These are phyloP conservation scores for Plectosphaerella sp. DNA, from an alignment of 2,329 filamentous ascomycete species.

Conservation along the genomic window DNA sequence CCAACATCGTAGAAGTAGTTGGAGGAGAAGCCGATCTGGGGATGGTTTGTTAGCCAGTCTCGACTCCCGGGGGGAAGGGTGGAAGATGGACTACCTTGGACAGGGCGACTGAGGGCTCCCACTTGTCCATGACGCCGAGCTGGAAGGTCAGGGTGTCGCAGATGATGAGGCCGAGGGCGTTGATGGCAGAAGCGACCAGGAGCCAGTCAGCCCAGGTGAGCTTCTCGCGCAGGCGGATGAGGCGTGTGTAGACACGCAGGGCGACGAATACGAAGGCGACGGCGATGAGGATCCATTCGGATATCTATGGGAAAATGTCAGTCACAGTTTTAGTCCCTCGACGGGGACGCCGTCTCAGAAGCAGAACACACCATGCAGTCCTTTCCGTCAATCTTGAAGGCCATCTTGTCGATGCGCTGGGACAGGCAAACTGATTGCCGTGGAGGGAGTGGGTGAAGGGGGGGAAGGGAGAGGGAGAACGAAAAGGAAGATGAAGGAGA, in stretches of 20 bases:
- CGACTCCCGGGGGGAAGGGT: fast-evolving
- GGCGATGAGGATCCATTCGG: constrained; percentile 26
- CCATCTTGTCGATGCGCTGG: constrained; percentile 8
- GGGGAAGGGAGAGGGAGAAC: too few species aligned
- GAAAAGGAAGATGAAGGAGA: too few species aligned
- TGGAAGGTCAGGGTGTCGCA: constrained; percentile 27
- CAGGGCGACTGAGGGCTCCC: constrained; percentile 20
- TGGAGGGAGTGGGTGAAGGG: too few species aligned
- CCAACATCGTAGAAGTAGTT: constrained; percentile 31
- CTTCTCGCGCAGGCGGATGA: constrained; percentile 22
- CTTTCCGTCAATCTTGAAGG: constrained; percentile 16
- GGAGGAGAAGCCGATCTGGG: constrained; percentile 26
- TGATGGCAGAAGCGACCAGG: constrained; percentile 20
- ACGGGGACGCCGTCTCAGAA: neutral
- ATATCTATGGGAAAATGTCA: constrained; percentile 14
- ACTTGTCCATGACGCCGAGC: constrained; percentile 24
- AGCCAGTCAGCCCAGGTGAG: constrained; percentile 22
- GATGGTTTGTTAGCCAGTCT: neutral
- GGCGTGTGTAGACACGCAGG: constrained; percentile 24
- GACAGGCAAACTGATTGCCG: too few species aligned
- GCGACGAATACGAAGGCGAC: constrained; percentile 20
- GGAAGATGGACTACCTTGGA: constrained; percentile 20
- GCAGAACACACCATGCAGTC: constrained; percentile 15
- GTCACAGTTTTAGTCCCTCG: neutral
- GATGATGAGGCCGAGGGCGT: constrained; percentile 26